These are phyloP conservation scores for Sphaerostilbella broomeana DNA, from an alignment of 2,329 filamentous ascomycete species.

Conservation along the genomic window DNA sequence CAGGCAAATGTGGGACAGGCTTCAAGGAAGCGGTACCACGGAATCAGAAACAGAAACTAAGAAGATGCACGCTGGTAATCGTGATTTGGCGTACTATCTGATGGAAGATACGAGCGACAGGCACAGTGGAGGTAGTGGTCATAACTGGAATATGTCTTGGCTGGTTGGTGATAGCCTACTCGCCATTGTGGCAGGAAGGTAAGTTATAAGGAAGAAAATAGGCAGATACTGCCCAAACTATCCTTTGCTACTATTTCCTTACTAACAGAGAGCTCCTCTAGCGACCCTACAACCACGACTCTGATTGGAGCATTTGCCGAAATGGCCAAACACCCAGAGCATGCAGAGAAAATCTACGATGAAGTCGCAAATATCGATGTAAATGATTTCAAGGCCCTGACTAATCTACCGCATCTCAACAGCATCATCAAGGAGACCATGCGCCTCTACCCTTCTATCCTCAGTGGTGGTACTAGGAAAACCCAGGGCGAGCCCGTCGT, in stretches of 20 bases:
- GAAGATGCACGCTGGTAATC: no score
- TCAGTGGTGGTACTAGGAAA: slow-evolving; percentile 18
- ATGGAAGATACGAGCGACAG: no score
- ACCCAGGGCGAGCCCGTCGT: slow-evolving; percentile 15
- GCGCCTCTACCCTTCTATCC: slow-evolving; percentile 19
- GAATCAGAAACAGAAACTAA: no score
- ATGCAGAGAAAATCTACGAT: slow-evolving; percentile 6
- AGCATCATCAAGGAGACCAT: slow-evolving; percentile 19
- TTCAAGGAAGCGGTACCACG: slow-evolving; percentile 6
- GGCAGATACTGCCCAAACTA: no score
- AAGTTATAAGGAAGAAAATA: no score
- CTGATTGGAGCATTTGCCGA: slow-evolving; percentile 15
- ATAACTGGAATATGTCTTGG: no score
- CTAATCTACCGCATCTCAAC: slow-evolving; percentile 19
- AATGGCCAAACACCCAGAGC: slow-evolving; percentile 15
- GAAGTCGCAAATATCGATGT: slow-evolving; percentile 15
- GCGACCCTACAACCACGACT: slow-evolving; percentile 18
- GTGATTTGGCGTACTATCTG: slow-evolving; percentile 9
- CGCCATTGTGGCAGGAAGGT: slow-evolving; percentile 20
- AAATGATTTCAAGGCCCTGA: slow-evolving; percentile 15
- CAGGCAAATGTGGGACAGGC: slow-evolving; percentile 14
- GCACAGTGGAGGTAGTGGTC: no score
- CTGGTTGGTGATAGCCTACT: slow-evolving; percentile 7
- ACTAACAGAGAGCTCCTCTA: no score
- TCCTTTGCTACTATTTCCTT: no score